Evolutionary conservation across 352 stramenopile genomes (phyloP), one percentile per base, ranked within the genome.

Genomic region (Peronospora destructor): DNA sequence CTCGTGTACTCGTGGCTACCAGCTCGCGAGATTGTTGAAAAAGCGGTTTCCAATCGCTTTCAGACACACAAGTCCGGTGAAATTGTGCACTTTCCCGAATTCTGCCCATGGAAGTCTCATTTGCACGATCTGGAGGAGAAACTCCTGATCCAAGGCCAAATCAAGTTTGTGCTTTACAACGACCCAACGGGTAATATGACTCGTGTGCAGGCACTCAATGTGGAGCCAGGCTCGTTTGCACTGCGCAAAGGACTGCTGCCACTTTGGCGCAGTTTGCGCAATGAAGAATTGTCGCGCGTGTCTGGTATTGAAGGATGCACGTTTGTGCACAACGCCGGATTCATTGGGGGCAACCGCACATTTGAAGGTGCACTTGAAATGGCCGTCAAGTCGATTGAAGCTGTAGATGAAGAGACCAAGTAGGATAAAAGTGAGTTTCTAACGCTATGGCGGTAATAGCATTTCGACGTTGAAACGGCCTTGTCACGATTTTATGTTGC

Each of bases 111-210:
- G 96, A 97, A 97, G 63, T 85, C 76, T 42, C 94, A 99, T 64
- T 58, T 99, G 38, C 97, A 97, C 48, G 95, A 98, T 45, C 69
- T 99, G 12, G 97, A 99, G 59, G 83, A 95, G 50, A 82, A 97
- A 50, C 61, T 91, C 19, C 43, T 84, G 58, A 95, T 92, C 50
- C 47, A 69, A 30, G 79, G 70, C 8, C 71, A 97, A 50, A 86
- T 98, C 65, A 98, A 98, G 67, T 99, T 97, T 68, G 95, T 98
- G 17, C 68, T 99, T 21, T 99, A 98, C 68, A 87, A 86, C 19
- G 95, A 98, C 74, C 59, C 83, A 35, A 87, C 76, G 0, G 93
- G 91, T 34, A 77, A 67, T 52, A 97, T 97, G 85, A 98, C 96
- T 70, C 80, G 95, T 32, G 82, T 98, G 21, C 96, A 99, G 71